Conservation (phyloP, 768 basidiomycete species). For the Lyophyllum semitale region DNA sequence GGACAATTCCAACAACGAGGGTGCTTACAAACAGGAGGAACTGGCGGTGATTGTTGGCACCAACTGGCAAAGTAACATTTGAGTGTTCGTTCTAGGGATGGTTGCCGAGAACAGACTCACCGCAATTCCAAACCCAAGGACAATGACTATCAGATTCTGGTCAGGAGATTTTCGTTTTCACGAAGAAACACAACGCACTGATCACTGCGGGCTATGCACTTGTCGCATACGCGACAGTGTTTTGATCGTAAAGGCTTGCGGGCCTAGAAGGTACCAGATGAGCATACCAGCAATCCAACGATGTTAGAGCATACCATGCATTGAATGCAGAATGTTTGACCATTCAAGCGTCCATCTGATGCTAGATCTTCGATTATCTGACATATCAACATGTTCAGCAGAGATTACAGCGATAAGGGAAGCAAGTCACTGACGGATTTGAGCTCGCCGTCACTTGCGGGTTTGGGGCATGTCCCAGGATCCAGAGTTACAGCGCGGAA, state of each 20-base stretch:
- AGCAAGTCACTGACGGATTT: conserved; percentile 64
- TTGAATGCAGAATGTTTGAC: conserved; percentile 93
- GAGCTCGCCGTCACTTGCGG: conserved; percentile 80
- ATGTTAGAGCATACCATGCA: conserved; percentile 73
- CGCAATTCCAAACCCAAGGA: conserved; percentile 99
- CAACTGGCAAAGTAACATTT: conserved; percentile 51
- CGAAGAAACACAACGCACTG: conserved; percentile 62
- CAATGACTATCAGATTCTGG: conserved; percentile 67
- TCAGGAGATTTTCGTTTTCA: conserved; percentile 3
- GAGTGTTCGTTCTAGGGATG: too few species aligned
- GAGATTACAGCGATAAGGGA: not conserved
- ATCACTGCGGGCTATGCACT: conserved; percentile 88
- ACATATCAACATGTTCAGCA: not conserved
- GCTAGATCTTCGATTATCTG: conserved; percentile 92
- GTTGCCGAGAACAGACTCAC: conserved; percentile 44
- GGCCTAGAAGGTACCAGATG: conserved; percentile 43
- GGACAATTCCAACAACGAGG: conserved; percentile 76
- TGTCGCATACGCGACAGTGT: conserved; percentile 91
- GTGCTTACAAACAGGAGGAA: conserved; percentile 91
- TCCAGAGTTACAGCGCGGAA: conserved; percentile 88
- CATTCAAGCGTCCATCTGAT: conserved; percentile 85
- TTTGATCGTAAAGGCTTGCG: conserved; percentile 92
- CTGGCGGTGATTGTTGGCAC: conserved; percentile 91
- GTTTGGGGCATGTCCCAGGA: conserved; percentile 84
- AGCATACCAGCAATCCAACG: not conserved